Conservation (phyloP, 23 red algal species). For the Gracilaria domingensis region DNA sequence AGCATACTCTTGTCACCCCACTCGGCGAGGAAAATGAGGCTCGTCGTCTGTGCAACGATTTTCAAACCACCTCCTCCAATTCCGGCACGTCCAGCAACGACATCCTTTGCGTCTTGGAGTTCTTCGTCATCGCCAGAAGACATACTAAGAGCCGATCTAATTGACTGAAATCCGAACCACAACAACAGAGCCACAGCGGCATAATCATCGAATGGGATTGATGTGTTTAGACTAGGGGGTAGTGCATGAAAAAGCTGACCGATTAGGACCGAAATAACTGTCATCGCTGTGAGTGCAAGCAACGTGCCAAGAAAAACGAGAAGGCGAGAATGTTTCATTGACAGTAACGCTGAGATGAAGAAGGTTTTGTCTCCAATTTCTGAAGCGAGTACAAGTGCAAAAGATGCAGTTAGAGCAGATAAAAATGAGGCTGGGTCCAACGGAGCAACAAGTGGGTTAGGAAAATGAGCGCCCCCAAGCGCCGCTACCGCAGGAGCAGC, state of each 20-base stretch:
- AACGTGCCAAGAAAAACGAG: slow-evolving; percentile 87
- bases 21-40: slow-evolving; percentile 95
- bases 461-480: slow-evolving; percentile 10
- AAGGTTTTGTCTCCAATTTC: slow-evolving; percentile 99
- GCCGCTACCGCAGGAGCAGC: background rate
- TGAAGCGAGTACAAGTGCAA: slow-evolving; percentile 86
- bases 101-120: slow-evolving; percentile 79
- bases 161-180: slow-evolving; percentile 93
- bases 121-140: slow-evolving; percentile 74
- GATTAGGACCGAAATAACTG: slow-evolving; percentile 90
- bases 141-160: slow-evolving; percentile 81
- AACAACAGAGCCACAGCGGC: slow-evolving; percentile 93
- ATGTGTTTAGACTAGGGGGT: slow-evolving; percentile 74
- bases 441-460: slow-evolving; percentile 30
- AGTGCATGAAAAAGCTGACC: slow-evolving; percentile 97
- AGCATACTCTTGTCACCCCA: slow-evolving; percentile 99
- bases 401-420: slow-evolving; percentile 72
- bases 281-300: slow-evolving; percentile 88
- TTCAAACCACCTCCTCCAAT: slow-evolving; percentile 40
- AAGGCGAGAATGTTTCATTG: slow-evolving; percentile 89
- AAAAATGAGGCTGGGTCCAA: slow-evolving; percentile 64
- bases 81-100: slow-evolving; percentile 57
- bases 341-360: slow-evolving; percentile 95
- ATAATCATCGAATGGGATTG: slow-evolving; percentile 98
- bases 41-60: slow-evolving; percentile 82